Evolutionary conservation across 2,329 filamentous ascomycete genomes (phyloP).

Genomic region (Trichoderma arundinaceum): DNA sequence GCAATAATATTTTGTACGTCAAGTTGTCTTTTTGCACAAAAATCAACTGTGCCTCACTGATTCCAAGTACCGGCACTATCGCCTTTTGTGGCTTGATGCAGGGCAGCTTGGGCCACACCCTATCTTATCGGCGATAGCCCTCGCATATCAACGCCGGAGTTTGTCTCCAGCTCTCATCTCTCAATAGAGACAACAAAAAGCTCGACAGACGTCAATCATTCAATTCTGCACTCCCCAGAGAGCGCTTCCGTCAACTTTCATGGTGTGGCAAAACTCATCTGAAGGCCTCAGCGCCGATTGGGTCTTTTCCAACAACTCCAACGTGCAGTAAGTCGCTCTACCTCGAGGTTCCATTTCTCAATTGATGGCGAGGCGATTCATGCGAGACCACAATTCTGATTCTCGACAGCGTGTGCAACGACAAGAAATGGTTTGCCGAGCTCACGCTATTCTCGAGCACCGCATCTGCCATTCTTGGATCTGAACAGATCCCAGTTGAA

Average conservation of each 20-base stretch:
- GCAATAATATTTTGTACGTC: too few species aligned
- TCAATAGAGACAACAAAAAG: too few species aligned
- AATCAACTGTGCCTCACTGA: too few species aligned
- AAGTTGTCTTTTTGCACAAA: too few species aligned
- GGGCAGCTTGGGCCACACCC: too few species aligned
- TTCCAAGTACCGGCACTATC: too few species aligned
- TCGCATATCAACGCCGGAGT: neutral
- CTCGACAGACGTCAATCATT: too few species aligned
- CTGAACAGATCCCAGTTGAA: neutral
- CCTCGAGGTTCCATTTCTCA: neutral
- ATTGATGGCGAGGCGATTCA: too few species aligned
- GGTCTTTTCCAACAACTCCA: slow-evolving; percentile 1
- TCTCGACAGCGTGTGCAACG: slow-evolving; percentile 30
- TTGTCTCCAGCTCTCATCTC: neutral
- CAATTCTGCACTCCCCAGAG: too few species aligned
- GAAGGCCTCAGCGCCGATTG: slow-evolving; percentile 1
- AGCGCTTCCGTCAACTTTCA: neutral
- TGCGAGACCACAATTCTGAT: neutral
- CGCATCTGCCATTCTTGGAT: neutral
- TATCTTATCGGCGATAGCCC: too few species aligned
- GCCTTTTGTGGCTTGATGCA: too few species aligned
- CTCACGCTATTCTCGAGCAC: neutral
- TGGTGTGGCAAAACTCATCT: neutral
- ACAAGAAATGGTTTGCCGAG: slow-evolving; percentile 33
- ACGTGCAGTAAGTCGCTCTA: neutral